Evolutionary conservation across 176 grass and related monocot genomes (phyloP), one percentile per base, ranked within the genome.

Genomic region (Eleusine coracana): DNA sequence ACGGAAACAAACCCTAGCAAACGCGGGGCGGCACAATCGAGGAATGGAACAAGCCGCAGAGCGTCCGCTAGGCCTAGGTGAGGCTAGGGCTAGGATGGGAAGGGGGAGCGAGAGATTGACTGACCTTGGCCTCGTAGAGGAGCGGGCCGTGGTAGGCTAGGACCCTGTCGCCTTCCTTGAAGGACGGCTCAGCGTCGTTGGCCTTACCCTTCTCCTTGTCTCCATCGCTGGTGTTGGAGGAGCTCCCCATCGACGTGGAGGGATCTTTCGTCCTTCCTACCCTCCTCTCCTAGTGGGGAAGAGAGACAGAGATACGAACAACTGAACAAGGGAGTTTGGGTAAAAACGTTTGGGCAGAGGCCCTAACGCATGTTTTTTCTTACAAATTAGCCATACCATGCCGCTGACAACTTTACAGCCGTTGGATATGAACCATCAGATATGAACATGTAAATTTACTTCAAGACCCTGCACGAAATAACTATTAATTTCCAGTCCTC

Each of bases 81-180:
- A 10, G 9, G 11, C 59, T 62, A 62, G 59, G 59, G 59, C 23
- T 28, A 62, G n/a, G 25, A 63, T 29, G 60, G 60, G 60, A 28
- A 29, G 25, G 60, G 25, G 60, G 10, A 14, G 60, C 8, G 25
- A 63, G 25, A 5, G 25, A 29, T 10, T 63, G 25, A 63, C 25
- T 20, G 60, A 63, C 60, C 96, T 98, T 98, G 75, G 96, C 92
- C 83, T 98, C 96, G 85, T 98, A 98, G 86, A 98, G 92, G 88
- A 85, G 87, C 21, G 92, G 96, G 5, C 96, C 93, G 66, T 95
- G 96, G 82, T 95, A 98, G 31, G 96, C 93, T 64, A 98, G 91
- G 75, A 98, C 93, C 85, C 83, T 95, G 56, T 98, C 91, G 58
- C 93, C 93, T 79, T 98, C 96, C 39, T 74, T 74, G 89, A 98